Evolutionary conservation across 106 monocot genomes (phyloP).

Genomic region (Gastrodia elata): DNA sequence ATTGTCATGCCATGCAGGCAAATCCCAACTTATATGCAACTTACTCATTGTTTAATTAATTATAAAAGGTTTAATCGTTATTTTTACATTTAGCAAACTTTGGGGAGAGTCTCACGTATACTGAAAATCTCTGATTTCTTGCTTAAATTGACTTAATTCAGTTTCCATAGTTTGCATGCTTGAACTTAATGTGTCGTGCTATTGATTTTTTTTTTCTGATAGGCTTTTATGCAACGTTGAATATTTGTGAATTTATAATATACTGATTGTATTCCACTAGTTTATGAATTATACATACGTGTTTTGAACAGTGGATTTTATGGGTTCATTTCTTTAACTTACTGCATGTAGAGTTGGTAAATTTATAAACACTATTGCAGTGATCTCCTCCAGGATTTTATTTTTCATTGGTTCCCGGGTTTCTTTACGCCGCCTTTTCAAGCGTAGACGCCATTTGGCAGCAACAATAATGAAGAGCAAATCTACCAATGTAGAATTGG

Average conservation of each 20-base stretch:
- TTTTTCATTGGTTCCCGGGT: constrained; percentile 25
- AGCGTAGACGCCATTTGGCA: constrained; percentile 9
- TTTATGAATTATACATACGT: neutral
- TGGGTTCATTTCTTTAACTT: neutral
- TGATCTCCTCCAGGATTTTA: constrained; percentile 39
- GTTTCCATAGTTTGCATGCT: neutral
- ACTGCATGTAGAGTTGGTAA: neutral
- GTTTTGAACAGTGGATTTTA: neutral
- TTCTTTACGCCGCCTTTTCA: constrained; percentile 20
- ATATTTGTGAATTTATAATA: neutral
- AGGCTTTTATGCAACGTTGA: neutral
- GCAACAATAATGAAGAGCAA: constrained; percentile 16
- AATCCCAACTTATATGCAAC: neutral
- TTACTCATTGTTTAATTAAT: no score
- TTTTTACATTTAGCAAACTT: neutral
- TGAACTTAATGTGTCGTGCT: neutral
- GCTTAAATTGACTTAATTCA: neutral
- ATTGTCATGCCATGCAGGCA: neutral
- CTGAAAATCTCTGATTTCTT: neutral
- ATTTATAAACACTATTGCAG: constrained; percentile 37
- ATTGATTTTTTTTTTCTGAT: neutral
- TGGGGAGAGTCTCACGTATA: neutral
- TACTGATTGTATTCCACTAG: neutral
- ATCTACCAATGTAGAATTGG: constrained; percentile 5
- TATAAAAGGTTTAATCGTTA: neutral